These are phyloP conservation scores for Mitragyna speciosa DNA, from an alignment of 257 asterid genomes.

Conservation along the genomic window DNA sequence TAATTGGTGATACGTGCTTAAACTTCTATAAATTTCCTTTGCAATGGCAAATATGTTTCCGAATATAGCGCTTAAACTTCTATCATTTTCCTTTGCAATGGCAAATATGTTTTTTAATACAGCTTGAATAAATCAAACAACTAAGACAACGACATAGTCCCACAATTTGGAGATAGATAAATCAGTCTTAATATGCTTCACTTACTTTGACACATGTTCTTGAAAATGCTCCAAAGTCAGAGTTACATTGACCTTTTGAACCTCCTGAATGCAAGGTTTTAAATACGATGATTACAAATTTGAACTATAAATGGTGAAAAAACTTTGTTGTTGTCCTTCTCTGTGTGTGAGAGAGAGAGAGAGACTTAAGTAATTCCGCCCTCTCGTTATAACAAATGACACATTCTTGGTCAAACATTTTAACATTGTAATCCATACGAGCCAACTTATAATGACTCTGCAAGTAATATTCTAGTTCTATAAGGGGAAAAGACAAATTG, in stretches of 20 bases:
- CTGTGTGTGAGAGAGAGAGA: too few species aligned
- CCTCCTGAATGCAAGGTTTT: conserved; percentile 44
- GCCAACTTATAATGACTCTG: neutral
- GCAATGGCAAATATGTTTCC: too few species aligned
- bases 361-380: neutral
- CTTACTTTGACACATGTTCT: conserved; percentile 62
- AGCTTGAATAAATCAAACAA: neutral
- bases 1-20: too few species aligned
- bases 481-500: neutral
- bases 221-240: too few species aligned
- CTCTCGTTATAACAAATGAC: conserved; percentile 11
- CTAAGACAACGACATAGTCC: neutral
- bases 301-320: neutral
- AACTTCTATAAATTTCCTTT: too few species aligned
- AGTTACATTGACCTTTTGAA: conserved; percentile 52
- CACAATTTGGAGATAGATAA: neutral
- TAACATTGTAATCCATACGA: neutral
- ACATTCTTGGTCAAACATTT: neutral
- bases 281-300: conserved; percentile 20
- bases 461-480: neutral
- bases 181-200: conserved; percentile 1
- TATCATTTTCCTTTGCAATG: too few species aligned
- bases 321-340: neutral
- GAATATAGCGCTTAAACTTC: too few species aligned
- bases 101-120: too few species aligned